phyloP scores from a whole-genome alignment of 169 alveolate genomes.

The Cryptosporidium meleagridis region DNA sequence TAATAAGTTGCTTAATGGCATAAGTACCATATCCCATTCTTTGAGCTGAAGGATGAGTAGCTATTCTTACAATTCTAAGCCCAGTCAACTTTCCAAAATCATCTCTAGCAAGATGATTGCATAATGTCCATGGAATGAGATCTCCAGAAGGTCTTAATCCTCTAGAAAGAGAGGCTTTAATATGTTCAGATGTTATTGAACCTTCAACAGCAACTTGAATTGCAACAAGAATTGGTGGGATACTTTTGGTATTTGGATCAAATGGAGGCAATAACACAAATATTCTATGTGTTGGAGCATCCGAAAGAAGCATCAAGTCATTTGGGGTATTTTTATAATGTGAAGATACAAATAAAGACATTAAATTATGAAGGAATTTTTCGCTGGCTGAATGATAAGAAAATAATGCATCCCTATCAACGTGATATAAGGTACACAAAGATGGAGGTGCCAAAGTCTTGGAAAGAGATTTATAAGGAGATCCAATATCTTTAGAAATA shows the following conservation, averaged over 20 bases:
- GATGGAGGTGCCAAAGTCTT: slow-evolving; percentile 92
- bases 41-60: slow-evolving; percentile 97
- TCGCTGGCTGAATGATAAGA: slow-evolving; percentile 97
- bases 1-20: slow-evolving; percentile 88
- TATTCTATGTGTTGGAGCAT: slow-evolving; percentile 98
- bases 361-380: slow-evolving; percentile 92
- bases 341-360: slow-evolving; percentile 96
- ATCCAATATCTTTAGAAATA: background rate
- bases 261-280: slow-evolving; percentile 92
- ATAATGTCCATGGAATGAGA: slow-evolving; percentile 97
- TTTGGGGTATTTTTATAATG: slow-evolving; percentile 99
- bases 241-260: slow-evolving; percentile 68
- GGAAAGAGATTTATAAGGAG: slow-evolving; percentile 19
- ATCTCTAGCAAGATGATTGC: slow-evolving; percentile 94
- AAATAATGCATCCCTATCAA: slow-evolving; percentile 97
- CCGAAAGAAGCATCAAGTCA: slow-evolving; percentile 97
- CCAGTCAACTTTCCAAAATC: slow-evolving; percentile 93
- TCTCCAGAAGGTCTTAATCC: slow-evolving; percentile 95
- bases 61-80: slow-evolving; percentile 97
- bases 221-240: slow-evolving; percentile 84
- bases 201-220: slow-evolving; percentile 92
- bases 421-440: slow-evolving; percentile 94
- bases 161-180: slow-evolving; percentile 81
- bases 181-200: slow-evolving; percentile 85
- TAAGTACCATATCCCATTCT: slow-evolving; percentile 97